Evolutionary conservation across 2,329 filamentous ascomycete species (phyloP).

Genomic region (Aspergillus nomiae): DNA sequence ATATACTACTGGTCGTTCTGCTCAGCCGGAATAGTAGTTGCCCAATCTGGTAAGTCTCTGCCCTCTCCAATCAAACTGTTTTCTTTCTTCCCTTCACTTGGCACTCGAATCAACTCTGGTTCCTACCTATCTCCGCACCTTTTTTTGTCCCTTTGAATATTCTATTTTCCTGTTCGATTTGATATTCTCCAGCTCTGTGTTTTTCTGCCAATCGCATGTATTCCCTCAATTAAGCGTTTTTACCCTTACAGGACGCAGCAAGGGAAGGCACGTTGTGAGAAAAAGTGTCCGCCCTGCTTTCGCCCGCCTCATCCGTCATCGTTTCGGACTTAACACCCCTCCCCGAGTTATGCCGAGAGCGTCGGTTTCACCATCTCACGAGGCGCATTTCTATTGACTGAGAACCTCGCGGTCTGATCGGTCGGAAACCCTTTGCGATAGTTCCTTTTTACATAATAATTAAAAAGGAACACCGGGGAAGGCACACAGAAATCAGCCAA

Average conservation of each 20-base stretch:
- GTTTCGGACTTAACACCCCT: conserved; percentile 2
- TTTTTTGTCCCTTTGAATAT: not conserved
- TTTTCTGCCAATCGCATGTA: not conserved
- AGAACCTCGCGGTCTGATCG: conserved; percentile 18
- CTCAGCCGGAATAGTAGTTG: not conserved
- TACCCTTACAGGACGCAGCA: conserved; percentile 4
- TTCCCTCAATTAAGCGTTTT: not conserved
- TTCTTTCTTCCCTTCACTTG: conserved; percentile 10
- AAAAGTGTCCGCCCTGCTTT: conserved; percentile 6
- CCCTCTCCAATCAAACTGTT: conserved; percentile 8
- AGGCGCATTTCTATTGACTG: conserved; percentile 28
- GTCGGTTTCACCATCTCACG: conserved; percentile 15
- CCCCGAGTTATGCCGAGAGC: conserved; percentile 12
- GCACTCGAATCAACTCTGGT: conserved; percentile 4
- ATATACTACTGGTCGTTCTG: not conserved
- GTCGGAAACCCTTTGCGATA: conserved; percentile 8
- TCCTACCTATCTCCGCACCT: not conserved
- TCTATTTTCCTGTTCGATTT: not conserved
- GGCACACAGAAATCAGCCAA: not conserved
- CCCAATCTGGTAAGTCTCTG: conserved; percentile 8
- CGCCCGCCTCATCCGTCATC: conserved; percentile 9
- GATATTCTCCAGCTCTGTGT: not conserved
- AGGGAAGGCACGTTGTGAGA: conserved; percentile 3
- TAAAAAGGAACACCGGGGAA: not conserved
- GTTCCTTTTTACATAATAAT: not conserved